These are phyloP conservation scores for Serpula lacrymans DNA, from an alignment of 768 basidiomycete species.

Conservation along the genomic window DNA sequence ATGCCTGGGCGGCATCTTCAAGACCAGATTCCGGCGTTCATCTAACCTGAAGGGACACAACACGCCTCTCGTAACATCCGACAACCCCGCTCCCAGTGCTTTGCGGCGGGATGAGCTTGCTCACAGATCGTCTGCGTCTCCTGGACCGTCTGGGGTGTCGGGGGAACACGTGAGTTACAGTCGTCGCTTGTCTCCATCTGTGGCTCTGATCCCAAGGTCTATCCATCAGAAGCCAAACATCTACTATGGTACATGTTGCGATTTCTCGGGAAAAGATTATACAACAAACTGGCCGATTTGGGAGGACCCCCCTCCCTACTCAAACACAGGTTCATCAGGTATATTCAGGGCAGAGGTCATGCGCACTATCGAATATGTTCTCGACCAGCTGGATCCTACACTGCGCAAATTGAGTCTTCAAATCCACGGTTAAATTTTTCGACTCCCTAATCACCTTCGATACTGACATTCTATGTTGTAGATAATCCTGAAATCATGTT, in stretches of 20 bases:
- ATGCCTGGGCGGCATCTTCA: constrained; percentile 18
- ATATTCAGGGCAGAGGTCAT: constrained; percentile 35
- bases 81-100: too few species aligned
- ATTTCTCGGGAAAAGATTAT: constrained; percentile 34
- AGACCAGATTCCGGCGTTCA: constrained; percentile 2
- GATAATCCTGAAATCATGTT: constrained; percentile 67
- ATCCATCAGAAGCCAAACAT: constrained; percentile 19
- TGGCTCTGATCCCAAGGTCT: too few species aligned
- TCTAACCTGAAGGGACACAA: too few species aligned
- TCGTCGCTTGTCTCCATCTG: too few species aligned
- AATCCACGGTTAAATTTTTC: constrained; percentile 57
- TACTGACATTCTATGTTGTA: constrained; percentile 20
- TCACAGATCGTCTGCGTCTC: too few species aligned
- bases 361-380: constrained; percentile 47
- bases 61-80: too few species aligned
- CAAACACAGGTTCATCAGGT: constrained; percentile 14
- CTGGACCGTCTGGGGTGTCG: too few species aligned
- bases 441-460: constrained; percentile 6
- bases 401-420: constrained; percentile 64
- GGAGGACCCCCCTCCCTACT: constrained; percentile 43
- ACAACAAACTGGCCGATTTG: constrained; percentile 24
- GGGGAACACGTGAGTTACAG: too few species aligned
- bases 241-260: constrained; percentile 40
- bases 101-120: too few species aligned
- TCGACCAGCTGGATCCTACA: constrained; percentile 49